Evolutionary conservation across 306 rosid genomes (phyloP).

Genomic region (Prunus mume): DNA sequence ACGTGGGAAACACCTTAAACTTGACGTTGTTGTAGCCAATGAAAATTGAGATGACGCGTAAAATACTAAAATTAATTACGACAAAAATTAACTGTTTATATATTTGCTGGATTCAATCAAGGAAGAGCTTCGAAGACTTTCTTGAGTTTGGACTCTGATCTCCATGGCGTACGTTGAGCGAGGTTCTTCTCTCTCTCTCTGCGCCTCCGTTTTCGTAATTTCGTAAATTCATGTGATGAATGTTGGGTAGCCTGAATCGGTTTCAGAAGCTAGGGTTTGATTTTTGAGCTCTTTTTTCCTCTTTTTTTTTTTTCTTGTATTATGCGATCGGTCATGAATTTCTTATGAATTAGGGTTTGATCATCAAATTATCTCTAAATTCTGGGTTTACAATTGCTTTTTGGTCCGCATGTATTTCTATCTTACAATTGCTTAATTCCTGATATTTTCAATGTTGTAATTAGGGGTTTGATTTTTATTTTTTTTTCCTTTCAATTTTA

Average conservation of each 20-base stretch:
- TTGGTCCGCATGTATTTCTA: not conserved
- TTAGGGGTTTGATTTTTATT: not conserved
- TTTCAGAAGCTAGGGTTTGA: not conserved
- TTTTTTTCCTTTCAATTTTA: not conserved
- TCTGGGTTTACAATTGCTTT: not conserved
- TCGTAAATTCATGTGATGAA: not conserved
- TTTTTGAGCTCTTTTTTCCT: not conserved
- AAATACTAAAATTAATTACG: not conserved
- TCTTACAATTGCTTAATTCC: not conserved
- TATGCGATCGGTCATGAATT: not conserved
- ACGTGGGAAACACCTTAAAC: not conserved
- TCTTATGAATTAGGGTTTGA: not conserved
- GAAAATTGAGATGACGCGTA: conserved; percentile 4
- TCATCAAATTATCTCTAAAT: not conserved
- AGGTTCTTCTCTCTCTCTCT: conserved; percentile 24
- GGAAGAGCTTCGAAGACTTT: not conserved
- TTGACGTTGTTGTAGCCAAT: conserved; percentile 9
- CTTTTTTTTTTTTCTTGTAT: not conserved
- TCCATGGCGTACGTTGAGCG: conserved; percentile 55
- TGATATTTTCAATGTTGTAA: not conserved
- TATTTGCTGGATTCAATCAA: not conserved
- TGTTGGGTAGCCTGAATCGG: not conserved
- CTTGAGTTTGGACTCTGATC: not conserved
- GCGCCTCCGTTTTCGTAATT: not conserved
- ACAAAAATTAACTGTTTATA: not conserved